Conservation (phyloP, 495 filamentous ascomycete species). For the Neurospora africana region DNA sequence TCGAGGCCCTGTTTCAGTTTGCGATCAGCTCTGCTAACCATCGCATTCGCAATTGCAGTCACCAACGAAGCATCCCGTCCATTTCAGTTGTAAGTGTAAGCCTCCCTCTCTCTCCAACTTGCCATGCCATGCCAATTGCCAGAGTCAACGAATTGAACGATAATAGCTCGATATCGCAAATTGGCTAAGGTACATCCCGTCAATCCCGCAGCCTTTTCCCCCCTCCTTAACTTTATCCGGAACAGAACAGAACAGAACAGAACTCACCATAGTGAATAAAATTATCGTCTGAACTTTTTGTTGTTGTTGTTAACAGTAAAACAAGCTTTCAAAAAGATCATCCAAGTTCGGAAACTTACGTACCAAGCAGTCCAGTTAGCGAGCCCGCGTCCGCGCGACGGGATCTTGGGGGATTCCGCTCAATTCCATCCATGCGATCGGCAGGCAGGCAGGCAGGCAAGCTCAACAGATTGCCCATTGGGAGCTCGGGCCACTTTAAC, state of each 20-base stretch:
- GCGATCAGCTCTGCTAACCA: no score
- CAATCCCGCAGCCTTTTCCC: no score
- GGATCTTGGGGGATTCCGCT: not conserved
- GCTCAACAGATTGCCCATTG: not conserved
- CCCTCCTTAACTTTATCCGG: no score
- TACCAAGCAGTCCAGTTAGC: not conserved
- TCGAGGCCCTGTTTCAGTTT: constrained; percentile 19
- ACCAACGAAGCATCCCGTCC: no score
- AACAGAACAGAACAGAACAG: no score
- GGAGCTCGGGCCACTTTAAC: not conserved
- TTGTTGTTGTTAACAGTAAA: not conserved
- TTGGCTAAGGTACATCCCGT: no score
- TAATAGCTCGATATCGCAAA: no score
- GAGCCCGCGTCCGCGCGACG: not conserved
- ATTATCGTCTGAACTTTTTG: not conserved
- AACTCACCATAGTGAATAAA: not conserved
- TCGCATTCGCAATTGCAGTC: no score
- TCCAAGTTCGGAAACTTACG: not conserved
- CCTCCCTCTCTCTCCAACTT: no score
- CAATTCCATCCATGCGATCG: not conserved
- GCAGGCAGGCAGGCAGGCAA: not conserved
- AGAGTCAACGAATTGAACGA: no score
- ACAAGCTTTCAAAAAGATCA: not conserved
- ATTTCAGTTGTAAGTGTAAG: no score
- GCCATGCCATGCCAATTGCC: no score